Base-by-base conservation (phyloP, 331 rosid species). In the Quercus tomentella region DNA sequence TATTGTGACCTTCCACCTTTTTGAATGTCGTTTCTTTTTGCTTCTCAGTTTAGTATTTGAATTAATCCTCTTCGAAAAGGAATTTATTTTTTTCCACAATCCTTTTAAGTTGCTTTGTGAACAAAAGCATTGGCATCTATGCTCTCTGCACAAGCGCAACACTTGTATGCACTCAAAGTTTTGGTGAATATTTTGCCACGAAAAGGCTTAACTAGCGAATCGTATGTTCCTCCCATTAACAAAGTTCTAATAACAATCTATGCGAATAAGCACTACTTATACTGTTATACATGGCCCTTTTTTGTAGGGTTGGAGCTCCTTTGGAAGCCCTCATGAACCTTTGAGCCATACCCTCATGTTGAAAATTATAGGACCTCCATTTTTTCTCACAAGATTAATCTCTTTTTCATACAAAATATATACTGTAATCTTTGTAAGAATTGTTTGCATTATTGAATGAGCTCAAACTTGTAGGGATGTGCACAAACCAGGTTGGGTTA, bases 161-260 rank as follows among this genome's bases (percentile, higher is more conserved):
- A 22, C 66, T 58, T 58, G 66, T 58, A 22, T 12, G 31, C 14
- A 21, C 66, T 58, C 23, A 11, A 9, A 60, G 54, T 81, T 84
- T 41, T 76, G 85, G 55, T 55, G 76, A 76, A 76, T 77, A 61
- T 70, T 70, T 80, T 73, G 63, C 83, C 87, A 70, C 84, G 20
- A 77, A 89, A 83, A 83, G 84, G 86, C 63, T 55, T 41, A 79
- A 77, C 77, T 65, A 77, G 81, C 89, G 60, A 68, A 49, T 78
- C 81, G 78, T 51, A 14, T 80, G 67, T 72, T 87, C 77, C 60
- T 35, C 54, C 61, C n/a, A 72, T 56, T 74, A 35, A 28, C 16
- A 77, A 78, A 70, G 70, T 84, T 83, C 74, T 75, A 25, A 73
- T 80, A 79, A 81, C 83, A 35, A 37, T 77, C 77, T 72, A 76